Evolutionary conservation across 2,329 filamentous ascomycete genomes (phyloP).

Genomic region (Fusarium praegraminearum): DNA sequence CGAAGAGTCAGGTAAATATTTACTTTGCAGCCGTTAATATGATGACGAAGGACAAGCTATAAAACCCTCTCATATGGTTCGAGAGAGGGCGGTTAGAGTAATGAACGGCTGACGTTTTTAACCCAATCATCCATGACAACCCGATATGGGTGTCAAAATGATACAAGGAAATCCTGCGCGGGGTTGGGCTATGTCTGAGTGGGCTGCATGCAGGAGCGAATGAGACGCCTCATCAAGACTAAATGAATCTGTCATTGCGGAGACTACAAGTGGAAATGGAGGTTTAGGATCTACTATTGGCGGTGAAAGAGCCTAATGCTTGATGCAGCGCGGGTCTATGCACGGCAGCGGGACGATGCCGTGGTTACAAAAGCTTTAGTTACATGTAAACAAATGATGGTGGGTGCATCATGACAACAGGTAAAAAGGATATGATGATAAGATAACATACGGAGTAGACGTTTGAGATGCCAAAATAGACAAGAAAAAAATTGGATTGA

Average conservation of each 20-base stretch:
- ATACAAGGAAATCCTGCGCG: conserved; percentile 5
- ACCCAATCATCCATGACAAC: conserved; percentile 25
- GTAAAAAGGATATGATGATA: background rate
- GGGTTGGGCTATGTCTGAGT: background rate
- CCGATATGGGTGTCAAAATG: background rate
- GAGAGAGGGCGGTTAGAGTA: conserved; percentile 11
- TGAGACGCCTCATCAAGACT: conserved; percentile 4
- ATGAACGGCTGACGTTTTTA: conserved; percentile 10
- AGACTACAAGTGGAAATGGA: conserved; percentile 21
- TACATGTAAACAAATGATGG: conserved; percentile 47
- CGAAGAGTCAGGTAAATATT: background rate
- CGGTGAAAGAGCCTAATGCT: conserved; percentile 28
- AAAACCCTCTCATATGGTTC: background rate
- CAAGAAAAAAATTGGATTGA: background rate
- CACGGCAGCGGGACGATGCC: conserved; percentile 42
- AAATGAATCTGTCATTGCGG: conserved; percentile 21
- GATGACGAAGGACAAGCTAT: background rate
- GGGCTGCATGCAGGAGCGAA: conserved; percentile 27
- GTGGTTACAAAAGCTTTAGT: conserved; percentile 43
- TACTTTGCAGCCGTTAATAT: background rate
- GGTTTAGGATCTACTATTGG: conserved; percentile 39
- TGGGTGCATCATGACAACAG: conserved; percentile 41
- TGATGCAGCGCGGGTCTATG: conserved; percentile 35
- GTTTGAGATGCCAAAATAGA: background rate
- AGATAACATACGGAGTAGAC: background rate